Evolutionary conservation across 805 yeast genomes (phyloP).

Genomic region (Zygoascus ofunaensis): DNA sequence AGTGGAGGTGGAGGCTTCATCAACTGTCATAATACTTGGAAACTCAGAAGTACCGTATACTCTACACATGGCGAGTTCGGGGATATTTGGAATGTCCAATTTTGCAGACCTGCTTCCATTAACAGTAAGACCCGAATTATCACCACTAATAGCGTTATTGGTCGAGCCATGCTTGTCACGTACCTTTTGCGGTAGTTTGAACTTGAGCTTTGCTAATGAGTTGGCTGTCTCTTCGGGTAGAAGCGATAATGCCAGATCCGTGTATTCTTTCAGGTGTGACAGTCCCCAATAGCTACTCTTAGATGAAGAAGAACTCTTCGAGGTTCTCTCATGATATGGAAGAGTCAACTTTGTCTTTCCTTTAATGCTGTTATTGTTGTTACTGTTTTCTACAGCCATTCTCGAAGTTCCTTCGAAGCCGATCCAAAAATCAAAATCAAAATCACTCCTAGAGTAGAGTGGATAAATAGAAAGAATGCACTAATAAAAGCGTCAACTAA

Average conservation of each 20-base stretch:
- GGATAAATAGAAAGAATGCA: too few relatives aligned
- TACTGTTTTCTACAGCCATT: too few relatives aligned
- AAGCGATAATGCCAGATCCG: neutral
- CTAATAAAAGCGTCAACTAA: too few relatives aligned
- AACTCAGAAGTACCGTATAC: neutral
- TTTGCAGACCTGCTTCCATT: too few relatives aligned
- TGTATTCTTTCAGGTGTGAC: neutral
- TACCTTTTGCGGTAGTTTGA: neutral
- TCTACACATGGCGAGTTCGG: neutral
- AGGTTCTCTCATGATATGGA: too few relatives aligned
- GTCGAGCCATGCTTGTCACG: neutral
- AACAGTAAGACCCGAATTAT: too few relatives aligned
- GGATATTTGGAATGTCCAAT: neutral
- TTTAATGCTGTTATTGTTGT: too few relatives aligned
- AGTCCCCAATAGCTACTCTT: neutral
- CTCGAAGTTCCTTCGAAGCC: too few relatives aligned
- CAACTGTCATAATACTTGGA: neutral
- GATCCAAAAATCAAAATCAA: too few relatives aligned
- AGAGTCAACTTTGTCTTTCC: too few relatives aligned
- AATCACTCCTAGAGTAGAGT: too few relatives aligned
- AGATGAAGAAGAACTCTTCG: neutral
- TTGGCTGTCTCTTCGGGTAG: neutral
- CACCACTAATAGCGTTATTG: neutral
- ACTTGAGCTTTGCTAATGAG: neutral
- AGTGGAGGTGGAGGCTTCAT: neutral